phyloP scores from a whole-genome alignment of 2,329 filamentous ascomycete species.

The Aureobasidium mangrovei region DNA sequence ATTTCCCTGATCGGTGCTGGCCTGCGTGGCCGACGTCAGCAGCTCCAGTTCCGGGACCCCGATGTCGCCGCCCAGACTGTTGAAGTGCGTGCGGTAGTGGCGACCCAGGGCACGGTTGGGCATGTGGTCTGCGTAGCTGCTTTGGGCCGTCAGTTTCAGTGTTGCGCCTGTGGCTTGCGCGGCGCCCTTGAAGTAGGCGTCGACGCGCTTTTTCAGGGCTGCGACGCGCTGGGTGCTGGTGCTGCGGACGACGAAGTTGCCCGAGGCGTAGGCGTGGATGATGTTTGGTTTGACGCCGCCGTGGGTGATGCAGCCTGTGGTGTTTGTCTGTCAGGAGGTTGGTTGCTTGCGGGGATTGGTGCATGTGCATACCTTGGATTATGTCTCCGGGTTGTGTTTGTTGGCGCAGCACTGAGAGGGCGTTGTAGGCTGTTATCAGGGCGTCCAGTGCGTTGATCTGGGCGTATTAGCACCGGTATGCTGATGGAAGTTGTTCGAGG shows the following conservation, averaged over 20 bases:
- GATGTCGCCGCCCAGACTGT: slow-evolving; percentile 28
- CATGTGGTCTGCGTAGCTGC: slow-evolving; percentile 47
- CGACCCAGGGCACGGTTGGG: slow-evolving; percentile 42
- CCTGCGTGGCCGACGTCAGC: slow-evolving; percentile 37
- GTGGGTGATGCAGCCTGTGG: slow-evolving; percentile 20
- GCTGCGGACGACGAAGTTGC: slow-evolving; percentile 31
- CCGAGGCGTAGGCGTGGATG: slow-evolving; percentile 33
- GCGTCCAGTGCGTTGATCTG: slow-evolving; percentile 29
- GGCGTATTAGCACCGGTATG: too few species aligned
- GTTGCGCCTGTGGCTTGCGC: slow-evolving; percentile 44
- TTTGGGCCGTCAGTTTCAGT: slow-evolving; percentile 35
- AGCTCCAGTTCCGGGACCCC: slow-evolving; percentile 34
- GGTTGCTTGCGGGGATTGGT: slow-evolving; percentile 22
- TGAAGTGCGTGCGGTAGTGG: slow-evolving; percentile 23
- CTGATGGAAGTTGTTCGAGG: not conserved
- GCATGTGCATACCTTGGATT: slow-evolving; percentile 26
- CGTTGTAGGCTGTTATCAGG: slow-evolving; percentile 19
- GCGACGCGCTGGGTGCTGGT: slow-evolving; percentile 23
- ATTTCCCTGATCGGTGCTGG: slow-evolving; percentile 53
- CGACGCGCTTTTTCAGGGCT: slow-evolving; percentile 26
- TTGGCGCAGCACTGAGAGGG: slow-evolving; percentile 30
- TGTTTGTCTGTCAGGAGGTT: not conserved
- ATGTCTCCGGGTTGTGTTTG: slow-evolving; percentile 34
- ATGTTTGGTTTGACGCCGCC: slow-evolving; percentile 29
- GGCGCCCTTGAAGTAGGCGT: slow-evolving; percentile 39